Evolutionary conservation across 73 alveolate genomes (phyloP), one percentile per base, ranked within the genome.

Genomic region (Paramecium pentaurelia): DNA sequence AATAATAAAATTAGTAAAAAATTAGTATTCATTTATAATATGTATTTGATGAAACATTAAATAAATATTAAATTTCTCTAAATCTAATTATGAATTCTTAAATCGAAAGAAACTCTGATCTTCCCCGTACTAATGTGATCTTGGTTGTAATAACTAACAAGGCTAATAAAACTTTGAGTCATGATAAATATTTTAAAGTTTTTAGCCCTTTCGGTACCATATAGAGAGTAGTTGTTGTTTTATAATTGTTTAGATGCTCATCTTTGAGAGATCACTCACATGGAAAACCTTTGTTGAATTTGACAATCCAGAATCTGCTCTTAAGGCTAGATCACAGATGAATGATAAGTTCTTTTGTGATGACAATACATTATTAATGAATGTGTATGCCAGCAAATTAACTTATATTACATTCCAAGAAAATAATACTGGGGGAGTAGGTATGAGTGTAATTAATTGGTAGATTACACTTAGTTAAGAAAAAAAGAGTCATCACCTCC

Each of bases 201-300:
- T 75, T 75, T 38, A 75, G 88, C n/a, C 88, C 88, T 38, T 75
- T 75, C 14, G 88, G 88, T 30, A 75, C 88, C 36, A 75, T 75
- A 30, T 75, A 75, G 47, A 75, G 88, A 42, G 88, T 75, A 75
- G 22, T 20, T 11, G 38, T 25, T 28, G 28, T 4, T 36, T 9
- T 38, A 36, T 27, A 6, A 16, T 75, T 16, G 36, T 38, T 30
- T 30, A 75, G 88, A 75, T 75, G 88, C 88, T 75, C 60, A 75
- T 75, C 47, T 75, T 75, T 75, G 88, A 75, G 88, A 75, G 88
- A 42, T 75, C 88, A 12, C 88, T 75, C 59, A 75, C 88, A 12
- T 75, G 88, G 88, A 75, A 75, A 75, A 75, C 88, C 37, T 75
- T 75, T 18, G 34, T 75, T 34, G 88, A 75, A 20, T 75, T 30